Evolutionary conservation across 257 asterid species (phyloP).

Genomic region (Solanum appendiculatum): DNA sequence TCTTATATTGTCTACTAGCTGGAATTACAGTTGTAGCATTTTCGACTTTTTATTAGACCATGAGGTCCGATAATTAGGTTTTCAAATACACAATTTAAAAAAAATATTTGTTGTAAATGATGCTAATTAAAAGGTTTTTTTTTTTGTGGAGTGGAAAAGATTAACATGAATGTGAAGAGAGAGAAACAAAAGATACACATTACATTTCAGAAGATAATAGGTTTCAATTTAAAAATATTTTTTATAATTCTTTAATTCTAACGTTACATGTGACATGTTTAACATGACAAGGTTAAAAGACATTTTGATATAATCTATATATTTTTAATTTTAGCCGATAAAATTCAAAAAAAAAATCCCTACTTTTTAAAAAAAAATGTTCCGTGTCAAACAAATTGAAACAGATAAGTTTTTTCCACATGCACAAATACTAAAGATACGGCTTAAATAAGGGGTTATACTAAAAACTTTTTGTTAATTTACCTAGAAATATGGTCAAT

Average conservation of each 20-base stretch:
- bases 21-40: not conserved
- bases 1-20: not conserved
- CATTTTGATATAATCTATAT: not conserved
- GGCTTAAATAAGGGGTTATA: not conserved
- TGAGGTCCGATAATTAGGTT: not conserved
- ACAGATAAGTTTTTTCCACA: not conserved
- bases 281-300: not conserved
- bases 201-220: not conserved
- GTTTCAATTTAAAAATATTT: not conserved
- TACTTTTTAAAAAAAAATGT: not conserved
- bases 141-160: not conserved
- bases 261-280: fast-evolving
- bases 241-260: not conserved
- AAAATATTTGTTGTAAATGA: not conserved
- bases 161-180: not conserved
- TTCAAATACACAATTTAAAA: not conserved
- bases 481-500: not conserved
- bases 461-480: not conserved
- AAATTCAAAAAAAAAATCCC: not conserved
- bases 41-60: not conserved
- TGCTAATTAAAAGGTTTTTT: not conserved
- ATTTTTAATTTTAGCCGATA: not conserved
- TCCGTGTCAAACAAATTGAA: not conserved
- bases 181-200: not conserved
- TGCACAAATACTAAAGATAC: not conserved